Conservation (phyloP, 73 alveolate genomes). For the Paramecium octaurelia region DNA sequence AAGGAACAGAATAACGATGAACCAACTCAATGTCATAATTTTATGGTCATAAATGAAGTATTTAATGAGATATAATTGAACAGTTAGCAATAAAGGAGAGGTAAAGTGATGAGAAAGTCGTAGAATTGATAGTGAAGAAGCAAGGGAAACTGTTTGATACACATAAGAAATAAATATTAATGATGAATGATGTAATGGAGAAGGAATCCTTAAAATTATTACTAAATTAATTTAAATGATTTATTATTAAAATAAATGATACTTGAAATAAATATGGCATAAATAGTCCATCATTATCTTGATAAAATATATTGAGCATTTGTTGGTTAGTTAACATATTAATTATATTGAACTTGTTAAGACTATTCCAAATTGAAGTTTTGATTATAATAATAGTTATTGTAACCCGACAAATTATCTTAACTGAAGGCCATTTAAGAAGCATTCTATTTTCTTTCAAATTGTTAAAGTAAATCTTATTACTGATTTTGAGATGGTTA, state of each 20-base stretch:
- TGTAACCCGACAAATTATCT: background rate
- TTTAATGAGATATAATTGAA: background rate
- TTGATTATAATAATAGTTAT: background rate
- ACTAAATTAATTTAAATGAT: constrained; percentile 14
- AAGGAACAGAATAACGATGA: background rate
- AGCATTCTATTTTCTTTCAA: background rate
- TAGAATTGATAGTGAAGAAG: background rate
- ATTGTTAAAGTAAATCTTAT: background rate
- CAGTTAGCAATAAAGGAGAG: constrained; percentile 11
- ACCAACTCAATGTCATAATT: background rate
- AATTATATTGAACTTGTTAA: background rate
- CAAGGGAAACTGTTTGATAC: constrained; percentile 8
- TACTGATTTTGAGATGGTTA: background rate
- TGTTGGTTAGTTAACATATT: background rate
- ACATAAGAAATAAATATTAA: constrained; percentile 6
- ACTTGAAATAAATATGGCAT: background rate
- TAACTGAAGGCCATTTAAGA: background rate
- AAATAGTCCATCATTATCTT: background rate
- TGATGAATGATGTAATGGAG: background rate
- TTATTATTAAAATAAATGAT: background rate
- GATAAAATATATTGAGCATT: background rate
- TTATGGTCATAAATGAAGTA: background rate
- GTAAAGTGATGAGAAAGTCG: background rate
- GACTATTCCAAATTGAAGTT: background rate
- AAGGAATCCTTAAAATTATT: background rate